phyloP scores from a whole-genome alignment of 1,139 yeast species.

The Meyerozyma sp. region DNA sequence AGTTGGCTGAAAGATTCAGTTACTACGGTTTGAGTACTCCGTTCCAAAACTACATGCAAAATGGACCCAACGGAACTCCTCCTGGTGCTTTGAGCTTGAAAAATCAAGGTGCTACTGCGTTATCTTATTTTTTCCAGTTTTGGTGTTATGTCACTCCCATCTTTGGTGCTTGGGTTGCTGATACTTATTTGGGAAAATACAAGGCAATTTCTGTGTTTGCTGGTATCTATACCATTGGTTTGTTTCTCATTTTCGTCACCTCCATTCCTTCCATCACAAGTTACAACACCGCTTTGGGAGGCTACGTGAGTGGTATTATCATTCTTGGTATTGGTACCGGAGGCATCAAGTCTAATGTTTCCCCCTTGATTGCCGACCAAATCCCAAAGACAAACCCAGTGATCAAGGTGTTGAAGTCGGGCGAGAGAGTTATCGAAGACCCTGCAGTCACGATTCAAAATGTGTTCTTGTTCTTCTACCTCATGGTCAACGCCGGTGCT shows the following conservation, averaged over 20 bases:
- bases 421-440: constrained; percentile 36
- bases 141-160: constrained; percentile 83
- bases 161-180: constrained; percentile 72
- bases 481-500: constrained; percentile 39
- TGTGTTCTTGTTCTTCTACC: constrained; percentile 38
- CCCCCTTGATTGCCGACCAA: constrained; percentile 80
- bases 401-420: constrained; percentile 28
- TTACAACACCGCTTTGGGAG: constrained; percentile 43
- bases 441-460: constrained; percentile 38
- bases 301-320: constrained; percentile 56
- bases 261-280: constrained; percentile 61
- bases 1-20: constrained; percentile 79
- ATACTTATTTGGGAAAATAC: constrained; percentile 68
- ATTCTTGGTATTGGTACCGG: constrained; percentile 77
- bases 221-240: constrained; percentile 57
- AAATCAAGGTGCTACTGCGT: constrained; percentile 64
- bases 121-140: constrained; percentile 72
- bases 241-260: constrained; percentile 61
- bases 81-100: constrained; percentile 62
- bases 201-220: constrained; percentile 62
- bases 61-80: constrained; percentile 38
- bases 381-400: constrained; percentile 36
- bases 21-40: constrained; percentile 77
- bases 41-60: constrained; percentile 74
- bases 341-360: constrained; percentile 73